Evolutionary conservation across 208 protist species (phyloP).

Genomic region (Jaenimonas drosophilae): DNA sequence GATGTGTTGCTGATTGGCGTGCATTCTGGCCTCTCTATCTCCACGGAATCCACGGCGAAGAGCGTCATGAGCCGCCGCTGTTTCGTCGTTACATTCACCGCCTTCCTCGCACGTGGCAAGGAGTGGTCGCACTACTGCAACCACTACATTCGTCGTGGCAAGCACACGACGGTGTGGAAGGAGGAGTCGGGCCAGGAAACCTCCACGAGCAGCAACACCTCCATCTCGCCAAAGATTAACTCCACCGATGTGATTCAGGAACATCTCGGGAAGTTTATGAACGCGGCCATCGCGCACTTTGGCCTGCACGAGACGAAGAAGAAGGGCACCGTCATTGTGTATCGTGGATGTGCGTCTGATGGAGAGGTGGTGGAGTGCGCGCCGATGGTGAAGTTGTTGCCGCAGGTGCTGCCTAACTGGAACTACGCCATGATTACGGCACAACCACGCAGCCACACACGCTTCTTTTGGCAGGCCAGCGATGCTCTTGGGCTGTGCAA

Average conservation of each 20-base stretch:
- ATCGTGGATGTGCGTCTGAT: slow-evolving; percentile 34
- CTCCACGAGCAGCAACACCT: slow-evolving; percentile 3
- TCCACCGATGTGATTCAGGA: slow-evolving; percentile 31
- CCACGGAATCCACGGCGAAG: slow-evolving; percentile 3
- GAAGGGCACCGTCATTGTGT: slow-evolving; percentile 20
- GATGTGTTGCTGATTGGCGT: slow-evolving; percentile 29
- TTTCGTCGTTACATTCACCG: slow-evolving; percentile 33
- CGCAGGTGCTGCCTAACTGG: slow-evolving; percentile 17
- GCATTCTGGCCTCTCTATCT: slow-evolving; percentile 16
- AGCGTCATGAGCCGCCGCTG: slow-evolving; percentile 8
- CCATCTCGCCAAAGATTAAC: not conserved
- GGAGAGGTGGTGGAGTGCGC: slow-evolving; percentile 23
- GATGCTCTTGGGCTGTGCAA: slow-evolving; percentile 16
- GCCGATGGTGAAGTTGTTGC: slow-evolving; percentile 12
- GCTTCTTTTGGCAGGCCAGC: slow-evolving; percentile 16
- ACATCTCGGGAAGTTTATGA: slow-evolving; percentile 26
- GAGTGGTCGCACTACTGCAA: slow-evolving; percentile 39
- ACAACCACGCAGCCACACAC: slow-evolving; percentile 35
- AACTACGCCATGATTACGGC: slow-evolving; percentile 27
- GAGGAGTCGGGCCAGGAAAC: slow-evolving; percentile 4
- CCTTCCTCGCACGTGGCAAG: slow-evolving; percentile 26
- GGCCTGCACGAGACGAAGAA: slow-evolving; percentile 6
- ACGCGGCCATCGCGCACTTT: slow-evolving; percentile 20
- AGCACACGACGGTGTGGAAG: slow-evolving; percentile 10
- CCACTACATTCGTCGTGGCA: slow-evolving; percentile 35